Evolutionary conservation across 352 stramenopile species (phyloP), one percentile per base, ranked within the genome.

Genomic region (Phytophthora ramorum): DNA sequence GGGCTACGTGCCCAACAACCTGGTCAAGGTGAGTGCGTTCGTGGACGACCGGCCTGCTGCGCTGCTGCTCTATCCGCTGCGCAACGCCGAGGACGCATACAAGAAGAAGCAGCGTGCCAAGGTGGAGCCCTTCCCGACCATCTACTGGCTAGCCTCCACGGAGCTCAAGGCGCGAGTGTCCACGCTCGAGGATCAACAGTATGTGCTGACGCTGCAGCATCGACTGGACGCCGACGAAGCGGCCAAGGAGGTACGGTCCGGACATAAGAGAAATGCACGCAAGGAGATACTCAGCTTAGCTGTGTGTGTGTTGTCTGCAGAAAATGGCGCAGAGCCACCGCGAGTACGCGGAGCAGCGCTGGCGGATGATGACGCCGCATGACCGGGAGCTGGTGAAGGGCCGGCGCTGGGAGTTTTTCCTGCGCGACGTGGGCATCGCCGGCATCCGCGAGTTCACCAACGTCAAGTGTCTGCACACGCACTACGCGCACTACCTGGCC

Each of bases 401-500:
- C 22, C 71, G 74, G 7, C 59, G 51, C 20, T 91, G 82, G 82
- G 61, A 69, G 34, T 69, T 73, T 20, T 58, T 81, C 47, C 52
- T 91, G 19, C 68, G 63, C 13, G 63, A 84, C 63, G 82, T 89
- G 8, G 82, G 79, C 44, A 85, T 91, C 55, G 82, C 74, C 17
- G 82, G 82, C 44, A 87, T 89, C 62, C 79, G 76, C 28, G 75
- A 87, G 24, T 79, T 73, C 16, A 73, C 75, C 17, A 80, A 75
- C 24, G 82, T 89, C 61, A 91, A 91, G 73, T 91, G 83, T 63
- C 70, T 91, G 44, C 83, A 91, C 65, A 85, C 81, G 34, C 83
- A 91, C 69, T 91, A 91, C 64, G 83, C 83, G 28, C 83, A 91
- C 52, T 91, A 76, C 49, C 53, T 90, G 35, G 68, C 73, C 14